Base-by-base conservation (phyloP, 805 yeast genomes). In the Zygosaccharomyces gambellarensis region DNA sequence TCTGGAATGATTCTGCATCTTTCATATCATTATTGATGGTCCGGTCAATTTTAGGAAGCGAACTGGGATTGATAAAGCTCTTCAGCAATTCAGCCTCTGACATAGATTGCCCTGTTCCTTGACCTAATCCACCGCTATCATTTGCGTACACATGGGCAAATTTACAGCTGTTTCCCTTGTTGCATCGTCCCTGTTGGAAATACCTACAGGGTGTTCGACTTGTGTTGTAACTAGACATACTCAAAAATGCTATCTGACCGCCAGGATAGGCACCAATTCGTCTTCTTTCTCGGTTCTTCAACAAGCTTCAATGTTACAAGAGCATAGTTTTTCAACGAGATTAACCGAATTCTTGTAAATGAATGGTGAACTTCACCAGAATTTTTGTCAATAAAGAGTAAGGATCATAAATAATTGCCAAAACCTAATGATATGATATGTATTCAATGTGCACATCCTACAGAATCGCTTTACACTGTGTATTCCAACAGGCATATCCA, bases 401-500 rank as follows among this genome's bases (percentile, higher is more conserved):
- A 34, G 14, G 22, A 17, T 8, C 9, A 34, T 17, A 14, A 14
- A 7, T 11, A 7, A 5, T n/a, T 34, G 10, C 22, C 38, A 34
- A 21, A 34, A 34, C 17, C 17, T 11, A 25, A 29, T 42, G 45
- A 29, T 42, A 90, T 92, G 97, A 82, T 90, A 53, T 92, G 98
- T 67, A 84, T 90, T 21, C 95, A 90, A 64, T 94, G 98, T 65
- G 76, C 81, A n/a, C 70, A 75, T 36, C 80, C 83, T 3, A 85
- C 83, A 31, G 72, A 74, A 14, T 73, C 85, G 0, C 75, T 90
- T 32, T 92, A 79, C 69, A 82, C 84, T 21, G 75, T 74, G 56
- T 90, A 87, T 67, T 80, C 90, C 27, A 82, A 85, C 50, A 81
- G 83, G 41, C 90, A 89, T 59, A 87, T 92, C 43, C 81, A 86